A percentile compares a stretch with the other conserved stretches of the same genome.
These are phyloP conservation scores for Sideroxylon spinosum DNA, from an alignment of 179 eudicot species.

Conservation along the genomic window DNA sequence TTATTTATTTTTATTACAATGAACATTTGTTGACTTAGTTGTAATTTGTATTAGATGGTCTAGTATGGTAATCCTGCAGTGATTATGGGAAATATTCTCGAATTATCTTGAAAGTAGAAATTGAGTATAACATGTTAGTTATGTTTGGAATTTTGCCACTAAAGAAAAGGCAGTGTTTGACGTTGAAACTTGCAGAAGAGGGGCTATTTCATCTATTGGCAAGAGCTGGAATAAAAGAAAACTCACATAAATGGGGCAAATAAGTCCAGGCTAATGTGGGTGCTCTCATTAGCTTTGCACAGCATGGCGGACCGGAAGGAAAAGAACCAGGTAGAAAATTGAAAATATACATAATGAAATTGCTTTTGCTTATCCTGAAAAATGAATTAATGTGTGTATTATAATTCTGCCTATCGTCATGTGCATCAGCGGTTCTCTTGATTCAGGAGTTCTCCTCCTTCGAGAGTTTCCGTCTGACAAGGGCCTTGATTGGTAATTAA, in stretches of 20 bases:
- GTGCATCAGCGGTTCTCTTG: constrained; percentile 1
- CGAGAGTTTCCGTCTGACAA: not conserved
- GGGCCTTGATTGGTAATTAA: not conserved
- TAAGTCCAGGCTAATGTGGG: not conserved
- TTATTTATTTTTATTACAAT: no score
- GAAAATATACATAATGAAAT: not conserved
- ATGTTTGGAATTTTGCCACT: not conserved
- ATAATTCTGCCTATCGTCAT: not conserved
- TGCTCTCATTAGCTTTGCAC: not conserved
- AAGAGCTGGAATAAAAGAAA: constrained; percentile 9
- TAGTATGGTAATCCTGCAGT: not conserved
- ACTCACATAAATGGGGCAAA: not conserved
- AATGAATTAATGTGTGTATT: not conserved
- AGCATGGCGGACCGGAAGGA: not conserved
- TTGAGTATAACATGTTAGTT: not conserved
- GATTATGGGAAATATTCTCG: not conserved
- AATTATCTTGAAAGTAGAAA: not conserved
- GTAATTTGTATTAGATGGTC: not conserved
- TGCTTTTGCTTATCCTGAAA: not conserved
- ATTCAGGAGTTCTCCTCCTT: not conserved
- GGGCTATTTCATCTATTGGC: not conserved
- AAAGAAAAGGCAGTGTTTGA: not conserved
- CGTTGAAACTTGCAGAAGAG: not conserved
- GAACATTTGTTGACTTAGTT: no score
- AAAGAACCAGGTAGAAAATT: not conserved